Evolutionary conservation across 2,329 filamentous ascomycete genomes (phyloP), one percentile per base, ranked within the genome.

Genomic region (Metarhizium sp.): DNA sequence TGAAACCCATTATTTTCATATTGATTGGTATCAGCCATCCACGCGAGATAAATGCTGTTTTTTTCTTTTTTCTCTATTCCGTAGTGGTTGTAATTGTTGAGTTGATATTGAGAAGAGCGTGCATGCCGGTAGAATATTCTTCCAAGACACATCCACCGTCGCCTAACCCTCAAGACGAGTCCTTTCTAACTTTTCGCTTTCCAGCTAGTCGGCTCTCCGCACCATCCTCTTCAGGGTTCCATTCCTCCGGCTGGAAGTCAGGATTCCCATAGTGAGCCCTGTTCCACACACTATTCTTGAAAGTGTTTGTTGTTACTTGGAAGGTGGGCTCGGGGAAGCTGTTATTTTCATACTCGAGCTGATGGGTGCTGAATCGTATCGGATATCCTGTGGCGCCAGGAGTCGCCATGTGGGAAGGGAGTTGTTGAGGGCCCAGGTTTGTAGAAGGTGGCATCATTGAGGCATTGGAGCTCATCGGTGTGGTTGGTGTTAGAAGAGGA

Each of bases 211-310:
- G 63, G 2, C 60, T 62, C 29, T 71, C 69, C 6, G 58, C 51
- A n/a, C 63, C 60, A 29, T 74, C 70, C 38, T 74, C 73, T 3
- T 73, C 71, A 1, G 73, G 73, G 40, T 63, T 68, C 70, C 72
- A 75, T 58, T 74, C 71, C 56, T 75, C 73, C 0, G 73, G 73
- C 40, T 75, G 73, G 51, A 76, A 76, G 47, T 75, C 74, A 2
- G 81, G 80, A 59, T 87, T 87, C 57, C 82, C 82, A 61, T 82
- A 87, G 64, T 87, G 84, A 1, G 84, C 83, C 50, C 78, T 78
- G 62, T 86, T 87, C 69, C 81, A 85, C 54, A 86, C 80, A 53
- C 79, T 84, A 60, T 86, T 85, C 63, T 83, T 84, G 63, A 87
- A 87, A 1, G 79, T 81, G 52, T 73, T 78, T 2, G 80, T 85